A percentile compares a stretch with the other conserved stretches of the same genome.
phyloP scores from a whole-genome alignment of 2,329 filamentous ascomycete genomes.

The Penicillium glabrum region DNA sequence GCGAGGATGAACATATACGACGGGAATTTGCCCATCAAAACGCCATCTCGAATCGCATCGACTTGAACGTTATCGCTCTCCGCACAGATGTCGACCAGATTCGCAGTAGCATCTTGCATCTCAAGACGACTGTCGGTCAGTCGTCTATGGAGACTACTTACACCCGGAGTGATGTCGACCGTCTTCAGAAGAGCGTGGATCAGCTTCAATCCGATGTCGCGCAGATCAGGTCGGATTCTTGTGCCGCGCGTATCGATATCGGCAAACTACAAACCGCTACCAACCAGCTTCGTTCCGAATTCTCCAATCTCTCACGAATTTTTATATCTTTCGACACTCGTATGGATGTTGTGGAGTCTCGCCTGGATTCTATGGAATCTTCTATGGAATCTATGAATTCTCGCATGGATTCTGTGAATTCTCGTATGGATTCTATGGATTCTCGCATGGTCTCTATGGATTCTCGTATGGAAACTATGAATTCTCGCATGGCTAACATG shows the following conservation, averaged over 20 bases:
- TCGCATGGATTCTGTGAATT: slow-evolving; percentile 27
- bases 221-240: slow-evolving; percentile 34
- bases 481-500: slow-evolving; percentile 16
- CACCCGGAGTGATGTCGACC: slow-evolving; percentile 37
- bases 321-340: slow-evolving; percentile 21
- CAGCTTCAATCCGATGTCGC: slow-evolving; percentile 38
- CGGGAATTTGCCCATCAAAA: slow-evolving; percentile 40
- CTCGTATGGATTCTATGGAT: slow-evolving; percentile 20
- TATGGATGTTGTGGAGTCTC: slow-evolving; percentile 28
- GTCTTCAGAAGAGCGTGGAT: slow-evolving; percentile 38
- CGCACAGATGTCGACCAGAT: slow-evolving; percentile 38
- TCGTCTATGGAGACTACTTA: slow-evolving; percentile 35
- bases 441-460: slow-evolving; percentile 26
- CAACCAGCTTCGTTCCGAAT: slow-evolving; percentile 37
- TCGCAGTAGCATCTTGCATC: slow-evolving; percentile 35
- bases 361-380: slow-evolving; percentile 26
- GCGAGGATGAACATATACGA: slow-evolving; percentile 40
- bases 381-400: not conserved
- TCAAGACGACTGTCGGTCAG: slow-evolving; percentile 34
- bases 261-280: slow-evolving; percentile 37
- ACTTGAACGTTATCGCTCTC: slow-evolving; percentile 35
- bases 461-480: slow-evolving; percentile 23
- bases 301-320: slow-evolving; percentile 35
- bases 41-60: slow-evolving; percentile 36
- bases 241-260: slow-evolving; percentile 36